Conservation (phyloP, 306 rosid genomes). For the Prunus persica region Prunus_persica_NCBIv2 NC_034011.1:1504501-1505000, state of each 20-base stretch:
- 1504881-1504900: neutral
- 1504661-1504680: too few species aligned
- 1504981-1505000: constrained; percentile 11
- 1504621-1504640: too few species aligned
- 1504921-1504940: neutral
- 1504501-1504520: neutral
- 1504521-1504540: neutral
- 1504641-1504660: too few species aligned
- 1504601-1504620: too few species aligned
- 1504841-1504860: neutral
- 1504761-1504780: neutral
- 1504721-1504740: neutral
- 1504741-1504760: neutral
- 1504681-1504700: neutral
- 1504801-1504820: neutral
- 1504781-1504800: neutral
- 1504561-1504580: too few species aligned
- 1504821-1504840: too few species aligned
- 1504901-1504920: neutral
- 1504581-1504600: too few species aligned
- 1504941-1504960: neutral
- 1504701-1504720: neutral
- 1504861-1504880: neutral
- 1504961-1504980: constrained; percentile 2
- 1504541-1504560: neutral